Conservation (phyloP, 441 rosid genomes). For the Kokia cookei region DNA sequence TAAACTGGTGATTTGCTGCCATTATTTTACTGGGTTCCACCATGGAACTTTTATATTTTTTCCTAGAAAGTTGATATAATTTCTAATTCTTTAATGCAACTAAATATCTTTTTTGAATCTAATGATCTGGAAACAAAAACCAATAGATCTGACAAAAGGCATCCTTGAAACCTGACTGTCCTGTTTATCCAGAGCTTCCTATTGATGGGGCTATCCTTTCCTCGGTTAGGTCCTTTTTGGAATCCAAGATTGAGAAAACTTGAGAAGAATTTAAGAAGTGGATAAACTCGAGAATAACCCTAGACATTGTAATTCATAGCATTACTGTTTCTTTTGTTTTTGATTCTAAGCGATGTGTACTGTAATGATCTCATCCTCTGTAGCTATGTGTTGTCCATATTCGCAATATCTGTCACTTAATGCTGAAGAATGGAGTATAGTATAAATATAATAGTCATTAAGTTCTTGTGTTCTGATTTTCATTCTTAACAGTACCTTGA, state of each 20-base stretch:
- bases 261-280: background rate
- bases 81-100: background rate
- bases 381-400: background rate
- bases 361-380: background rate
- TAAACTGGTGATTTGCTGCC: too few species aligned
- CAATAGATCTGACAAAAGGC: background rate
- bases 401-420: background rate
- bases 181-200: background rate
- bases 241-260: background rate
- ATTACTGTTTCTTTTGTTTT: background rate
- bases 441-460: too few species aligned
- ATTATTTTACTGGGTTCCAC: too few species aligned
- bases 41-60: too few species aligned
- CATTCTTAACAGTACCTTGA: slow-evolving; percentile 65
- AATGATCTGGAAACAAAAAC: background rate
- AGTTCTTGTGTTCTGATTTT: background rate
- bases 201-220: background rate
- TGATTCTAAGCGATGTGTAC: background rate
- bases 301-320: background rate
- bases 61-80: background rate
- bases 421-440: background rate
- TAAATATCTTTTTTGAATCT: background rate
- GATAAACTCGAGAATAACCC: background rate
- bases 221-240: background rate
- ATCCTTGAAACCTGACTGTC: background rate